These are phyloP conservation scores for Skeletonema costatum DNA, from an alignment of 108 stramenopile species.

Conservation along the genomic window DNA sequence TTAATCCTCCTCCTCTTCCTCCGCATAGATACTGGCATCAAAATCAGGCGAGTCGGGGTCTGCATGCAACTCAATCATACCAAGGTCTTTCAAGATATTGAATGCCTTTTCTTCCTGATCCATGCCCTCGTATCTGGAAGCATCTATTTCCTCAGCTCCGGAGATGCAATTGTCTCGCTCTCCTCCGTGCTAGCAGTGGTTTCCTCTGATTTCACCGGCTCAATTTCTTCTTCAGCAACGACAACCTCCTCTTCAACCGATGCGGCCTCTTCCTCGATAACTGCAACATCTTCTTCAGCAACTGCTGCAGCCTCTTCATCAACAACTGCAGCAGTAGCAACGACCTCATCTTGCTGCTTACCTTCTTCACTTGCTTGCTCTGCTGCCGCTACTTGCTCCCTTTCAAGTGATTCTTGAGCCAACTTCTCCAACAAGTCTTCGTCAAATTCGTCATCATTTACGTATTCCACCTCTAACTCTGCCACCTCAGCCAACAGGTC, in stretches of 20 bases:
- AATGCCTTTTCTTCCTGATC: slow-evolving; percentile 63
- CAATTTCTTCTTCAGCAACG: slow-evolving; percentile 10
- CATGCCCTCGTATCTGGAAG: slow-evolving; percentile 46
- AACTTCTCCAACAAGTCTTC: slow-evolving; percentile 78
- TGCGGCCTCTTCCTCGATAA: slow-evolving; percentile 2
- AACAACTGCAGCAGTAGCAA: not conserved
- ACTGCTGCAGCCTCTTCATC: slow-evolving; percentile 10
- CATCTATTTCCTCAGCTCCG: slow-evolving; percentile 19
- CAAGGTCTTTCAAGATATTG: slow-evolving; percentile 48
- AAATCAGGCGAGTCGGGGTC: slow-evolving; percentile 38
- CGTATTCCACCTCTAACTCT: slow-evolving; percentile 73
- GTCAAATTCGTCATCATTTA: slow-evolving; percentile 71
- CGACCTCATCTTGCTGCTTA: slow-evolving; percentile 15
- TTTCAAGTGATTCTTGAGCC: slow-evolving; percentile 69
- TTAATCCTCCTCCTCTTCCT: slow-evolving; percentile 24
- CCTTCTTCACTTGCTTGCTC: slow-evolving; percentile 16
- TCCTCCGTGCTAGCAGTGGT: not conserved
- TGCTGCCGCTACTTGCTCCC: slow-evolving; percentile 51
- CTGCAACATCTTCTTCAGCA: slow-evolving; percentile 12
- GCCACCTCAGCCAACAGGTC: slow-evolving; percentile 83
- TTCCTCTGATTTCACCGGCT: slow-evolving; percentile 5
- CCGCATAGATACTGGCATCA: slow-evolving; percentile 20
- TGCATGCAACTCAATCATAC: slow-evolving; percentile 21
- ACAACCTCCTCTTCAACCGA: not conserved
- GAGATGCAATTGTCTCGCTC: slow-evolving; percentile 15